These are phyloP conservation scores for Boletus rufocinnamomeus DNA, from an alignment of 768 basidiomycete species.

Conservation along the genomic window DNA sequence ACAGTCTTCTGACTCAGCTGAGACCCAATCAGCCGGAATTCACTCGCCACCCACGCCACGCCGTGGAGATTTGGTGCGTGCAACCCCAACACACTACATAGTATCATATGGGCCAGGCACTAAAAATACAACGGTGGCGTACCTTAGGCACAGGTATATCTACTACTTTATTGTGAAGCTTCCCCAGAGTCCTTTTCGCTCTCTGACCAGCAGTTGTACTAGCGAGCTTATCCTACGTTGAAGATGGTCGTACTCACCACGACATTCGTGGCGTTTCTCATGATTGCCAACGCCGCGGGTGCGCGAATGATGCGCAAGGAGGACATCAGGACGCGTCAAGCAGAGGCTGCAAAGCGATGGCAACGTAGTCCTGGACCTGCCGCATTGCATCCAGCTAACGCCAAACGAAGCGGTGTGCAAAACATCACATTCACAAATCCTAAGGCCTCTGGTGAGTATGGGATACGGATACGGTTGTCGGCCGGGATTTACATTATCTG, in stretches of 20 bases:
- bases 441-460: constrained; percentile 54
- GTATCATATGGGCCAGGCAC: no score
- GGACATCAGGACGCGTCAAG: constrained; percentile 47
- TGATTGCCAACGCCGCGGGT: neutral
- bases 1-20: no score
- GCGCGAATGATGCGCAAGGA: constrained; percentile 37
- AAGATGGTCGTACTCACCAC: constrained; percentile 19
- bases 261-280: constrained; percentile 13
- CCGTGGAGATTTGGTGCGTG: no score
- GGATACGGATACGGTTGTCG: neutral
- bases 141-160: neutral
- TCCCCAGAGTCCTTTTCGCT: neutral
- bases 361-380: constrained; percentile 7
- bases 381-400: neutral
- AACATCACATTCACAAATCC: constrained; percentile 76
- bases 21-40: no score
- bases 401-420: constrained; percentile 37
- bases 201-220: neutral
- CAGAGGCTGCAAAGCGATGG: constrained; percentile 50
- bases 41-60: no score
- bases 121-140: neutral
- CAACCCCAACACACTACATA: no score
- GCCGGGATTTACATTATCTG: neutral
- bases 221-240: neutral
- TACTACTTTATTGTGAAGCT: neutral